Conservation (phyloP, 352 stramenopile genomes). For the Globisporangium okanoganense region DNA sequence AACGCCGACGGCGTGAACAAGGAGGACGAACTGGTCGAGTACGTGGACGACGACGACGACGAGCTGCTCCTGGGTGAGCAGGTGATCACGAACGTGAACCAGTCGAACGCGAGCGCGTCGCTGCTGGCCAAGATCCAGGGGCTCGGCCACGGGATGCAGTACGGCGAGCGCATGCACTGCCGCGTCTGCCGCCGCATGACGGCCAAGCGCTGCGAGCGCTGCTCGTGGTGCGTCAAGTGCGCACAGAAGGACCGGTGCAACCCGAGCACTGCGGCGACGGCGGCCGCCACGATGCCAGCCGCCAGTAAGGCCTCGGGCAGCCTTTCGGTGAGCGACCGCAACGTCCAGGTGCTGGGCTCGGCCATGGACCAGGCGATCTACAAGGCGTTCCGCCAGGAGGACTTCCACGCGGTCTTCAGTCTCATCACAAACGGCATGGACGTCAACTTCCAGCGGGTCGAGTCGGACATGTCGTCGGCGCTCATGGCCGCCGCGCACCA, state of each 20-base stretch:
- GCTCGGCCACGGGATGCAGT: conserved; percentile 72
- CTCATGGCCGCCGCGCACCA: conserved; percentile 80
- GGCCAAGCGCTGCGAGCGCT: conserved; percentile 68
- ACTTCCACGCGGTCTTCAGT: conserved; percentile 80
- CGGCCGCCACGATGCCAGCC: neutral
- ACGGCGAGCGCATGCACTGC: conserved; percentile 59
- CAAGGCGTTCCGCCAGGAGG: conserved; percentile 69
- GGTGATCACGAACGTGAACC: conserved; percentile 78
- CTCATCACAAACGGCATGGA: conserved; percentile 81
- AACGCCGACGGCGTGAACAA: conserved; percentile 31
- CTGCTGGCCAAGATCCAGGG: conserved; percentile 68
- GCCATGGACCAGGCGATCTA: conserved; percentile 84
- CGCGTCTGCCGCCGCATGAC: conserved; percentile 69
- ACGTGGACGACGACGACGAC: conserved; percentile 65
- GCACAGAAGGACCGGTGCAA: conserved; percentile 64
- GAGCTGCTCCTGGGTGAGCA: conserved; percentile 49
- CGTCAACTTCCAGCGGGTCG: conserved; percentile 81
- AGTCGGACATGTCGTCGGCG: conserved; percentile 68
- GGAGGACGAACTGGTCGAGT: conserved; percentile 61
- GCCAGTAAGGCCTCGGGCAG: conserved; percentile 19
- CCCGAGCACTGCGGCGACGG: conserved; percentile 2
- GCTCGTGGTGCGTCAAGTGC: conserved; percentile 69
- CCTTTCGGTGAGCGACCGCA: conserved; percentile 68
- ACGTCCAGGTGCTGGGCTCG: conserved; percentile 72
- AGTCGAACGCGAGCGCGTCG: conserved; percentile 59